These are phyloP conservation scores for Zopfia rhizophila DNA, from an alignment of 2,329 filamentous ascomycete genomes.

Conservation along the genomic window DNA sequence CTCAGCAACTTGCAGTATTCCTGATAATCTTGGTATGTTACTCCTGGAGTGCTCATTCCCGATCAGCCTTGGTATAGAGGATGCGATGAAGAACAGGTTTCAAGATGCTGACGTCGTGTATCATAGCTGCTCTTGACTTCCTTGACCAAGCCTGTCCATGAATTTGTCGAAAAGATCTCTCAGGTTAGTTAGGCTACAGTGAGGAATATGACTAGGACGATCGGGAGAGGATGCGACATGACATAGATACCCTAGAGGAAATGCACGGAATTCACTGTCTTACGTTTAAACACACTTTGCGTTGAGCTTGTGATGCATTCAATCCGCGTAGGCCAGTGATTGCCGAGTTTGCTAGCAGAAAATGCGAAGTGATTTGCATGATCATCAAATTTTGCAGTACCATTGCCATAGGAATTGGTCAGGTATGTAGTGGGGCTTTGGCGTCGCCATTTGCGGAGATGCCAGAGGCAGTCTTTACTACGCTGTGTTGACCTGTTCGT, in stretches of 20 bases:
- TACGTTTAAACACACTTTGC: not conserved
- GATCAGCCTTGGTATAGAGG: no score
- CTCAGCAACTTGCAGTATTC: slow-evolving; percentile 36
- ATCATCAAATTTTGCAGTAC: no score
- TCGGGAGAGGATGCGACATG: not conserved
- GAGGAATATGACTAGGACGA: not conserved
- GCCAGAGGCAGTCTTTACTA: no score
- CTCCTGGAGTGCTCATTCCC: not conserved
- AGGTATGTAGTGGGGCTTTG: no score
- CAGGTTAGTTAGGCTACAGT: not conserved
- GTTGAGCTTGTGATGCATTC: not conserved
- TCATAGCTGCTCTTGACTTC: slow-evolving; percentile 8
- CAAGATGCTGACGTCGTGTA: slow-evolving; percentile 6
- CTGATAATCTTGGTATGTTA: slow-evolving; percentile 46
- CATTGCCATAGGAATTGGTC: no score
- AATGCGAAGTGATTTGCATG: no score
- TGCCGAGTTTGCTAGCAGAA: no score
- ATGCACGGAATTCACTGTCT: not conserved
- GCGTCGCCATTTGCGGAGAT: no score
- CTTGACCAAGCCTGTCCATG: slow-evolving; percentile 13
- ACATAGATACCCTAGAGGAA: not conserved
- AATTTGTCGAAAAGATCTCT: not conserved
- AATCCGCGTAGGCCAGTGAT: not conserved
- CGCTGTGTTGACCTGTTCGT: no score
- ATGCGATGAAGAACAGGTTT: not conserved